Base-by-base conservation (phyloP, 129 eudicot species). In the Erigeron canadensis region DNA sequence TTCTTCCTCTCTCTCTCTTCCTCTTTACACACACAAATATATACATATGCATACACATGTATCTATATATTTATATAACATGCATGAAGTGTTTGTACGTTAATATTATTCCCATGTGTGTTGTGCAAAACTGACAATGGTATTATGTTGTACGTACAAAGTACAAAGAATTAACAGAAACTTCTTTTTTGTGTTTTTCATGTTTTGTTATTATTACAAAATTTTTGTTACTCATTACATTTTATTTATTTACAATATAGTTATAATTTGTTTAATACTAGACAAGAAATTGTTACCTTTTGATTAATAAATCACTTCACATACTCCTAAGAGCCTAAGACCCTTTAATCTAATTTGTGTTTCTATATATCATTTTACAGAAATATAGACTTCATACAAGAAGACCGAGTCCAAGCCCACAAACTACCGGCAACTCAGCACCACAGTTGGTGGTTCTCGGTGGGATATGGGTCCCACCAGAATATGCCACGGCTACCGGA, bases 381-480 rank as follows among this genome's bases (percentile, higher is more conserved):
- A 94, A 94, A 77, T 94, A 87, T 74, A 87, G 98, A 81, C 95
- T 94, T 43, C 98, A 94, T 84, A 94, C 98, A 47, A 82, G 98
- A 79, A 82, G 98, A 70, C 98, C 98, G 18, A 82, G 97, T 57
- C 96, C 96, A 55, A 82, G 84, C 82, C 90, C 97, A 66, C 98
- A 89, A 81, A 73, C 88, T 5, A 61, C 84, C 1, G 88, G 91
- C 6, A 65, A 81, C 19, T 66, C 84, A 6, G 37, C 85, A 2
- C 96, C 95, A 0, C 98, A 87, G 70, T 81, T 94, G 72, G 95
- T 94, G 63, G 96, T 94, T 67, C 77, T 94, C 47, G 98, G 98
- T 3, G 96, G 98, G 12, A 94, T 94, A 80, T 94, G 98, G 98
- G 98, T 94, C 74, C 95, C 96, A 77, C 92, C 90, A 0, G 98